These are phyloP conservation scores for Coemansia pectinata DNA, from an alignment of 192 early-diverging fungal genomes.

Conservation along the genomic window DNA sequence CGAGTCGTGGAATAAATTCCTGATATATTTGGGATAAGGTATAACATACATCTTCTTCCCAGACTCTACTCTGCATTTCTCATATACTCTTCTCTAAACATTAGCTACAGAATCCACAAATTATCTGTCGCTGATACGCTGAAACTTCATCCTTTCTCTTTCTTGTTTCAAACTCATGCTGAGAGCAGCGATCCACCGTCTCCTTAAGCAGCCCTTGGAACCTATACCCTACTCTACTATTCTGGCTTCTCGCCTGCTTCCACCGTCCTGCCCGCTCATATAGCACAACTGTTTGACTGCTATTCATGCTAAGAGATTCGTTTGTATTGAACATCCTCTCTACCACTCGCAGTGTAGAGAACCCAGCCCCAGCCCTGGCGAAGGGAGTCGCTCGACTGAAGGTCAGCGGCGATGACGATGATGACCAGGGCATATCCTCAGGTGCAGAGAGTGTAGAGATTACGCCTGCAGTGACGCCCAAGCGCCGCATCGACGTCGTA, in stretches of 20 bases:
- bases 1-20: background rate
- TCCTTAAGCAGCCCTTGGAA: background rate
- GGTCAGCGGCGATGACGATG: constrained; percentile 16
- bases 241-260: background rate
- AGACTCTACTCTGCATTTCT: background rate
- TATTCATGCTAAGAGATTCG: constrained; percentile 22
- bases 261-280: constrained; percentile 12
- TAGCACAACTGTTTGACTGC: background rate
- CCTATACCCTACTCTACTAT: background rate
- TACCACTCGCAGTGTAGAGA: constrained; percentile 9
- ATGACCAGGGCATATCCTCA: constrained; percentile 31
- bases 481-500: constrained; percentile 35
- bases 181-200: background rate
- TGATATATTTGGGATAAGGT: background rate
- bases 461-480: constrained; percentile 19
- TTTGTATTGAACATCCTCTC: background rate
- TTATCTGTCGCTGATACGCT: background rate
- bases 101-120: background rate
- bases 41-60: background rate
- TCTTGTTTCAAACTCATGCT: background rate
- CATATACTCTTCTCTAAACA: background rate
- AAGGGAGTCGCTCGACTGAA: constrained; percentile 36
- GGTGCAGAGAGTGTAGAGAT: constrained; percentile 1
- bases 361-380: background rate
- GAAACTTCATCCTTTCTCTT: background rate